phyloP scores from a whole-genome alignment of 768 basidiomycete species.

The Boletus vermiculosoides region DNA sequence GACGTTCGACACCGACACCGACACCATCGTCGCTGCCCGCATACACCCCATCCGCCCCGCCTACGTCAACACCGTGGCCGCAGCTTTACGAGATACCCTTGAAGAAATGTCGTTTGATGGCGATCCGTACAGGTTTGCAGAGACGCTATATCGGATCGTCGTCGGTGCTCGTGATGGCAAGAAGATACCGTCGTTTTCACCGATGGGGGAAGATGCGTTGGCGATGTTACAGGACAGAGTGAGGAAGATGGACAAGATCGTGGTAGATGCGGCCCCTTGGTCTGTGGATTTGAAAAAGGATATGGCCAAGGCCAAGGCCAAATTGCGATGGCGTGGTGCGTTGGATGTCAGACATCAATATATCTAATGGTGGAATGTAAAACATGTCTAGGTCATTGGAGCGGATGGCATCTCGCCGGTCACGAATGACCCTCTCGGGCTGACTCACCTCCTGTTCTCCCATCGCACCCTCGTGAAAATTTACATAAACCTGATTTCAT shows the following conservation, averaged over 20 bases:
- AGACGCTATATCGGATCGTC: slow-evolving; percentile 1
- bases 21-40: background rate
- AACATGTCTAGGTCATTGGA: background rate
- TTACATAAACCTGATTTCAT: no score
- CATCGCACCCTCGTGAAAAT: no score
- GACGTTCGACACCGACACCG: slow-evolving; percentile 17
- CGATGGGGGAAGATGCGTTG: slow-evolving; percentile 12
- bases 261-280: slow-evolving; percentile 1
- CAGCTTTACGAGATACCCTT: background rate
- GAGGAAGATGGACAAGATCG: background rate
- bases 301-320: background rate
- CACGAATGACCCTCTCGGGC: no score
- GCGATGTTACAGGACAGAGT: background rate
- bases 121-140: slow-evolving; percentile 18
- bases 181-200: slow-evolving; percentile 6
- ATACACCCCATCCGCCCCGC: slow-evolving; percentile 9
- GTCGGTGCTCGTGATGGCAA: background rate
- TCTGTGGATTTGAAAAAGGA: slow-evolving; percentile 11
- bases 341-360: background rate
- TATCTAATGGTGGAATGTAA: background rate
- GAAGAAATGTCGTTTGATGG: background rate
- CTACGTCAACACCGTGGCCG: slow-evolving; percentile 4
- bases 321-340: background rate
- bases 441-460: no score
- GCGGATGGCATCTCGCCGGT: no score